phyloP scores from a whole-genome alignment of 176 grass and related monocot species.

The Canna indica region DNA sequence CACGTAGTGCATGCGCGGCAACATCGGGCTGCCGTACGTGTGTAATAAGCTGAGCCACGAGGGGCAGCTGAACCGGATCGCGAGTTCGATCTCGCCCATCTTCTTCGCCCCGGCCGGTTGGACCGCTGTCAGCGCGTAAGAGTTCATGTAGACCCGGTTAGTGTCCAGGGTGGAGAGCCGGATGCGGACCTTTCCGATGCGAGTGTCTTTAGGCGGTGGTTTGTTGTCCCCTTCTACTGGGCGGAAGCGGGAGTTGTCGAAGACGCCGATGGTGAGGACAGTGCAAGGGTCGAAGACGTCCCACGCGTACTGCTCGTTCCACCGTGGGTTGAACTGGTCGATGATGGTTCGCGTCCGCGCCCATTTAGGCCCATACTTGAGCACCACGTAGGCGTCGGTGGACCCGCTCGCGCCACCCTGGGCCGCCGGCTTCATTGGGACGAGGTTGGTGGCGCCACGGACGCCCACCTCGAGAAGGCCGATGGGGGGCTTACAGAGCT shows the following conservation, averaged over 20 bases:
- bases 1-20: slow-evolving; percentile 96
- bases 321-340: slow-evolving; percentile 93
- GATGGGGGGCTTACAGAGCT: slow-evolving; percentile 86
- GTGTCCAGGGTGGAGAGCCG: slow-evolving; percentile 83
- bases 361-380: slow-evolving; percentile 97
- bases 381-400: slow-evolving; percentile 84
- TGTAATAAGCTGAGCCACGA: slow-evolving; percentile 83
- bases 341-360: slow-evolving; percentile 85
- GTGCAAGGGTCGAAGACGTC: slow-evolving; percentile 98
- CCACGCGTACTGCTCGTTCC: slow-evolving; percentile 99
- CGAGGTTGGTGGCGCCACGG: slow-evolving; percentile 70
- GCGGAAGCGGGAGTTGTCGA: slow-evolving; percentile 87
- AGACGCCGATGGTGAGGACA: slow-evolving; percentile 87
- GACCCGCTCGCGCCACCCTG: slow-evolving; percentile 70
- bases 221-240: slow-evolving; percentile 1
- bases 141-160: slow-evolving; percentile 60
- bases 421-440: slow-evolving; percentile 66
- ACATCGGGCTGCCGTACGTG: slow-evolving; percentile 66
- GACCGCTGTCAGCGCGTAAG: slow-evolving; percentile 59
- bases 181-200: slow-evolving; percentile 85
- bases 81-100: slow-evolving; percentile 96
- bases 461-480: slow-evolving; percentile 87
- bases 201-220: slow-evolving; percentile 34
- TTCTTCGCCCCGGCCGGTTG: slow-evolving; percentile 74
- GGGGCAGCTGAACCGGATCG: slow-evolving; percentile 83